Percentiles rank a stretch among this genome's conserved stretches.
Conservation (phyloP, 257 asterid species). For the Ajuga chamaepitys region DNA sequence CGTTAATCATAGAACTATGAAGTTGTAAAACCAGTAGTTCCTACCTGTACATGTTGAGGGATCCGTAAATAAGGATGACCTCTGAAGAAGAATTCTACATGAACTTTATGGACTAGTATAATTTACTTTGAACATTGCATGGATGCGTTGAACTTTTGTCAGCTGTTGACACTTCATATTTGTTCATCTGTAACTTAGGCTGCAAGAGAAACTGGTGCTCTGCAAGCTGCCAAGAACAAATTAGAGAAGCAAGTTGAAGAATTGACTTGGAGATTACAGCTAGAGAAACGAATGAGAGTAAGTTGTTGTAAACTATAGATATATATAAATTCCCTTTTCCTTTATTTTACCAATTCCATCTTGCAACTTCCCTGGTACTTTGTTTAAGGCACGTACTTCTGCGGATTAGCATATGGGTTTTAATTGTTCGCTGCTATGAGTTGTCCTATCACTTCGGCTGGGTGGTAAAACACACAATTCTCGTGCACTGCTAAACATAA, state of each 20-base stretch:
- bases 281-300: constrained; percentile 98
- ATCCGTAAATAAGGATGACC: neutral
- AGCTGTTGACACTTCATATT: neutral
- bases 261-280: constrained; percentile 94
- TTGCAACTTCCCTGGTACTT: neutral
- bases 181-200: constrained; percentile 43
- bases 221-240: constrained; percentile 98
- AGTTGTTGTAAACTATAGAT: too few relatives aligned
- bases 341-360: neutral
- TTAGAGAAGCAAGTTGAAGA: constrained; percentile 99
- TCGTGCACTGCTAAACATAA: too few relatives aligned
- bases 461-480: neutral
- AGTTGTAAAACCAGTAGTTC: neutral
- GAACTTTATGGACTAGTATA: neutral
- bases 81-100: neutral
- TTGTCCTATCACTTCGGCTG: neutral
- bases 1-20: neutral
- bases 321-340: neutral
- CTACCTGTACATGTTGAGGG: neutral
- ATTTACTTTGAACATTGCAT: neutral
- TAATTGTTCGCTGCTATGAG: neutral
- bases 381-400: neutral
- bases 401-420: neutral
- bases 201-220: constrained; percentile 98
- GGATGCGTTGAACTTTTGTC: neutral